Conservation (phyloP, 306 rosid species). For the Glycine tomentella region DNA sequence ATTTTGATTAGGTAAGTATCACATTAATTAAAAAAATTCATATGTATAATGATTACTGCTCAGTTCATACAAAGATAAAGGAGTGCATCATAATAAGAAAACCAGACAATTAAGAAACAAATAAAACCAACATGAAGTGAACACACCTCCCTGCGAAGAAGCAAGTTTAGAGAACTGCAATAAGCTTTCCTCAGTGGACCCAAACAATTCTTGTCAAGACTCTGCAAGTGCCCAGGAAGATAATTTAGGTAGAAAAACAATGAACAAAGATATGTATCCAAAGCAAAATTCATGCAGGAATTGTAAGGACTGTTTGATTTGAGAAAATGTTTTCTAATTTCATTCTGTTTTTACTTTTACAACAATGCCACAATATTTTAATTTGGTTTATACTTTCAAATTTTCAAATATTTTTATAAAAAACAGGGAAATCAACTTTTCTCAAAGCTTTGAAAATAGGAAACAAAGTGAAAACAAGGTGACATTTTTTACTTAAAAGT, state of each 20-base stretch:
- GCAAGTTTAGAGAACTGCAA: constrained; percentile 96
- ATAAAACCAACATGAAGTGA: constrained; percentile 32
- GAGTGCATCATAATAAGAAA: constrained; percentile 26
- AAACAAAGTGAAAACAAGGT: neutral
- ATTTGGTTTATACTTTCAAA: neutral
- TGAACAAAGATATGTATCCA: constrained; percentile 27
- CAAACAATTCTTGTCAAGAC: constrained; percentile 95
- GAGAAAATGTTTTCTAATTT: neutral
- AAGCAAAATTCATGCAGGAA: constrained; percentile 21
- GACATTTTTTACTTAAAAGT: neutral
- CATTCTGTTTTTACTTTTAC: neutral
- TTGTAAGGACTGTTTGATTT: neutral
- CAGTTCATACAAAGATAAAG: constrained; percentile 19
- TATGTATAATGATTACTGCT: constrained; percentile 4
- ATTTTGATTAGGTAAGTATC: constrained; percentile 14
- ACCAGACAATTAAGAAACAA: constrained; percentile 38
- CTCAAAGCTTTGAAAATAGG: neutral
- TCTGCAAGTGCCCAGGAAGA: constrained; percentile 62
- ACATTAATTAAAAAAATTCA: constrained; percentile 14
- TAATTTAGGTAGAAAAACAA: constrained; percentile 36
- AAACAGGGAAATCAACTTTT: neutral
- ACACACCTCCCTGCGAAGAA: constrained; percentile 95
- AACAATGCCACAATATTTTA: neutral
- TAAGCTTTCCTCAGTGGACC: constrained; percentile 95
- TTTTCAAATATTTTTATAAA: constrained; percentile 1